Evolutionary conservation across 306 rosid species (phyloP).

Genomic region (Biancaea sappan): DNA sequence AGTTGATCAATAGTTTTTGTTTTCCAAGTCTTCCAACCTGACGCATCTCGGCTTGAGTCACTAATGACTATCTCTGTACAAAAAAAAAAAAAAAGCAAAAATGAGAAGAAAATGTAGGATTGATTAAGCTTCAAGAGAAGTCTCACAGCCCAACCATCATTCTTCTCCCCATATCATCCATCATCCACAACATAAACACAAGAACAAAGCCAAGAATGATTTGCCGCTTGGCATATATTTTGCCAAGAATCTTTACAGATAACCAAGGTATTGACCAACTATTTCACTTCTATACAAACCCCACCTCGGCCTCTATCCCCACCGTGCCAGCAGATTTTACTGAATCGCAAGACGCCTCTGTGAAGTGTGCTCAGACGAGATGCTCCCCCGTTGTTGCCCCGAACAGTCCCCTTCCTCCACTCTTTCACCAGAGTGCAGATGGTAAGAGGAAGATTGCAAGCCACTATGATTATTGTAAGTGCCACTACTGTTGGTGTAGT

Average conservation of each 20-base stretch:
- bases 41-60: conserved; percentile 48
- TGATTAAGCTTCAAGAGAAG: conserved; percentile 45
- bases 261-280: conserved; percentile 42
- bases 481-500: conserved; percentile 52
- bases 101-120: conserved; percentile 49
- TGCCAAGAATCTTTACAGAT: conserved; percentile 61
- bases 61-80: conserved; percentile 71
- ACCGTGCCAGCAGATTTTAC: conserved; percentile 45
- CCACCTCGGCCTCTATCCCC: conserved; percentile 50
- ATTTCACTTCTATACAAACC: conserved; percentile 43
- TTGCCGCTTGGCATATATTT: conserved; percentile 75
- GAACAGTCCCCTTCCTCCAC: conserved; percentile 72
- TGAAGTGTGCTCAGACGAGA: conserved; percentile 57
- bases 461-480: conserved; percentile 53
- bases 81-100: conserved; percentile 43
- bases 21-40: conserved; percentile 35
- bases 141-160: conserved; percentile 47
- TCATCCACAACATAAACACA: conserved; percentile 52
- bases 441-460: conserved; percentile 60
- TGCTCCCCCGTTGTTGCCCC: conserved; percentile 62
- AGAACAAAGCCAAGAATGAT: conserved; percentile 97
- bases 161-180: conserved; percentile 46
- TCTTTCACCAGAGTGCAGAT: conserved; percentile 61
- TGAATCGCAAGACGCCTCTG: conserved; percentile 82
- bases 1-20: conserved; percentile 37